Evolutionary conservation across 495 filamentous ascomycete species (phyloP).

Genomic region (Aspergillus haitiensis): DNA sequence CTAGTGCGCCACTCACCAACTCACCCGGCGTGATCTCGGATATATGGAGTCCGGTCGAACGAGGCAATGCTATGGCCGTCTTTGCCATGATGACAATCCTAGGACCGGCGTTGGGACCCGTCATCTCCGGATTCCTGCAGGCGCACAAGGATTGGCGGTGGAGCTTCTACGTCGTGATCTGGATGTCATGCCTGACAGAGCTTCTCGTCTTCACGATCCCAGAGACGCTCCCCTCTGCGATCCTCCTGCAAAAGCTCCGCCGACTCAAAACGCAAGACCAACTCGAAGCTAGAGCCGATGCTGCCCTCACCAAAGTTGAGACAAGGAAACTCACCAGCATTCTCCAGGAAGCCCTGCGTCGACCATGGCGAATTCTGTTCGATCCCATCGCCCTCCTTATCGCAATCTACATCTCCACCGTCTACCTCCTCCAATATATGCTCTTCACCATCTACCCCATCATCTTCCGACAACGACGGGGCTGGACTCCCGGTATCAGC

Average conservation of each 20-base stretch:
- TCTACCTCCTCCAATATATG: constrained; percentile 1
- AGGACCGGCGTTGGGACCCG: constrained; percentile 4
- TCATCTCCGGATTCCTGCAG: background rate
- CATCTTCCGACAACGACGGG: background rate
- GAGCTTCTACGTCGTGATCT: constrained; percentile 5
- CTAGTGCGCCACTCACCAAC: background rate
- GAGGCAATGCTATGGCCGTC: constrained; percentile 1
- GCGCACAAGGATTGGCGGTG: background rate
- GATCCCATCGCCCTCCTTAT: background rate
- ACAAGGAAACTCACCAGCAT: background rate
- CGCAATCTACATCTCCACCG: constrained; percentile 1
- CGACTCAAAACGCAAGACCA: background rate
- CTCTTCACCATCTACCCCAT: constrained; percentile 5
- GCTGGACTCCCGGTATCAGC: background rate
- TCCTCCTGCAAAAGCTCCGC: background rate
- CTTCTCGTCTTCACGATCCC: background rate
- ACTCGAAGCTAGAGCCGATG: background rate
- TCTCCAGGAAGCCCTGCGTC: background rate
- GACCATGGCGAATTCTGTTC: background rate
- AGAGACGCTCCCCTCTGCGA: background rate
- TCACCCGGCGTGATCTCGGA: background rate
- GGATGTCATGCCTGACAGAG: background rate
- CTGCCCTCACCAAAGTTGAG: background rate
- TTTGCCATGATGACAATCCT: background rate
- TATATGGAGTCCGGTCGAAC: background rate